These are phyloP conservation scores for Takakia lepidozioides DNA, from an alignment of 225 moss, liverwort and hornwort genomes.

Conservation along the genomic window DNA sequence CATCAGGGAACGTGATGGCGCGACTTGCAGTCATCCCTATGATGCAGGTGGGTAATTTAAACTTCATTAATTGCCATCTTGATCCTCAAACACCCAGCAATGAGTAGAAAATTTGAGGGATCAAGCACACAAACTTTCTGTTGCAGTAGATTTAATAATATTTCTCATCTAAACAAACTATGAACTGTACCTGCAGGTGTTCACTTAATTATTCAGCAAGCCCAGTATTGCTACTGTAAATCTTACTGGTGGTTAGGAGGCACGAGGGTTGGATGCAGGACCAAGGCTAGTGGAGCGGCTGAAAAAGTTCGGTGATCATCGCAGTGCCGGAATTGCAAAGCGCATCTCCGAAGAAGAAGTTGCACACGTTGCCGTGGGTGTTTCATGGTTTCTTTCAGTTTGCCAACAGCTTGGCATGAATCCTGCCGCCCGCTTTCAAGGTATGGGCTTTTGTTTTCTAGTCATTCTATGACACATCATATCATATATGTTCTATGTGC, in stretches of 20 bases:
- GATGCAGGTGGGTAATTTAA: conserved; percentile 59
- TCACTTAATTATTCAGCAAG: no score
- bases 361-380: conserved; percentile 90
- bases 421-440: conserved; percentile 67
- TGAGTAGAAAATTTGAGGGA: no score
- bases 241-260: conserved; percentile 60
- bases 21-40: conserved; percentile 95
- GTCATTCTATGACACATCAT: not conserved
- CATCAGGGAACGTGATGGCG: conserved; percentile 66
- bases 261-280: conserved; percentile 90
- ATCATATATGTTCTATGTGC: no score
- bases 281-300: conserved; percentile 85
- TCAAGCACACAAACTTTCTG: no score
- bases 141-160: no score
- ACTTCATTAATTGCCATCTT: not conserved
- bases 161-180: no score
- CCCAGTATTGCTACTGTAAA: no score
- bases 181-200: no score
- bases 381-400: conserved; percentile 74
- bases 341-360: conserved; percentile 92
- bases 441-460: conserved; percentile 11
- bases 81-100: not conserved
- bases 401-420: conserved; percentile 60
- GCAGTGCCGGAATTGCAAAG: conserved; percentile 75
- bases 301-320: conserved; percentile 62